These are phyloP conservation scores for Leptomonas pyrrhocoris DNA, from an alignment of 208 protist genomes.

Conservation along the genomic window DNA sequence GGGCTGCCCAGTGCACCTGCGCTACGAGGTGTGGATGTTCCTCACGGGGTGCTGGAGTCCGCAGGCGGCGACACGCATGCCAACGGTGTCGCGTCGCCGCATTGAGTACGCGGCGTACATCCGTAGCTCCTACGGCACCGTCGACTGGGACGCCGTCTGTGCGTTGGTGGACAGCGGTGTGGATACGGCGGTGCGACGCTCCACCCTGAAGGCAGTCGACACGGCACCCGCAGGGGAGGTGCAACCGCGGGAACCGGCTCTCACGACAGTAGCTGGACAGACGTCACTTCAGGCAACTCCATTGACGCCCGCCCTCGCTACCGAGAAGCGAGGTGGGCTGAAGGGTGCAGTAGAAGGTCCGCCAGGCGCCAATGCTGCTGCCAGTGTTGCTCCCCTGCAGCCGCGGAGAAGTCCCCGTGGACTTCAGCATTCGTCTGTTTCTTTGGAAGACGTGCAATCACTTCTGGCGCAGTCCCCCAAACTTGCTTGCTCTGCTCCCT, in stretches of 20 bases:
- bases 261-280: not conserved
- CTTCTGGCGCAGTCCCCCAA: not conserved
- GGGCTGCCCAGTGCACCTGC: constrained; percentile 56
- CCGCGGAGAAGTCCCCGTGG: not conserved
- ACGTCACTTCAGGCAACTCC: constrained; percentile 4
- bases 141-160: constrained; percentile 66
- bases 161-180: constrained; percentile 40
- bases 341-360: too few relatives aligned
- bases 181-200: constrained; percentile 32
- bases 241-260: constrained; percentile 1
- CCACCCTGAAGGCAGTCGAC: constrained; percentile 29
- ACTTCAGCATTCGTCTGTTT: not conserved
- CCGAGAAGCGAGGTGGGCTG: constrained; percentile 2
- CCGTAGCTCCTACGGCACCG: constrained; percentile 44
- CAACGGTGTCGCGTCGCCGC: constrained; percentile 52
- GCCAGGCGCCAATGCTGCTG: too few relatives aligned
- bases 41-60: constrained; percentile 64
- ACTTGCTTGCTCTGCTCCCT: not conserved
- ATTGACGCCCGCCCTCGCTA: not conserved
- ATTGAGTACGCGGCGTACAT: constrained; percentile 64
- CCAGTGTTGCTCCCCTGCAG: not conserved
- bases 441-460: constrained; percentile 11
- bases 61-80: constrained; percentile 31
- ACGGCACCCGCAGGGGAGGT: not conserved
- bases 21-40: constrained; percentile 65